Evolutionary conservation across 78 protist genomes (phyloP), one percentile per base, ranked within the genome.

Genomic region (Acrasis kona): DNA sequence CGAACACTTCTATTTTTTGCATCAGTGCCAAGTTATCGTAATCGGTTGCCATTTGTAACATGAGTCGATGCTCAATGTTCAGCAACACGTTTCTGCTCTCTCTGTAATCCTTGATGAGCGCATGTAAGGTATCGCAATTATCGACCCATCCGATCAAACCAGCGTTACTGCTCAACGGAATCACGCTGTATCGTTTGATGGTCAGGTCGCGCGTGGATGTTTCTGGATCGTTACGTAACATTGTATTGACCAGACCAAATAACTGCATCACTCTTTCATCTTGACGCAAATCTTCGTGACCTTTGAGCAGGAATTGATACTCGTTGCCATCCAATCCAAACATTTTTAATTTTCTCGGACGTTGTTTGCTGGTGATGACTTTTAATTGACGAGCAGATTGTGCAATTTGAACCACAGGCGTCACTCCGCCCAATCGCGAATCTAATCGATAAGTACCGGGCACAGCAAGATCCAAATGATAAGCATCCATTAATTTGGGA

Each of bases 211-310:
- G 70, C 36, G 67, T 70, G 35, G 86, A 65, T 30, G 93, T 82
- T n/a, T 82, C 93, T 31, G 71, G 84, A 41, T 89, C 89, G 36
- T 80, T 68, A 0, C 69, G 40, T 8, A 97, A 84, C 30, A 93
- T 90, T 2, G 95, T 92, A 90, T 98, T 97, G 39, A 98, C 97
- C 29, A 96, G 84, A 30, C 97, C 97, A 81, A 97, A 94, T 80
- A 98, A 86, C 65, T 94, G 96, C 97, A 91, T 91, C 39, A 94
- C 96, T 5, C 98, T 65, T 85, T 95, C 98, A 57, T 95, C 98
- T 80, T 92, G 98, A 2, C 96, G 80, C 65, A 91, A 77, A 72
- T 97, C 99, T 86, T 98, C 99, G 83, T 95, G 96, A 34, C 98
- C 98, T 61, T 95, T 97, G 66, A 97, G 93, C 37, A 96, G 74